phyloP scores from a whole-genome alignment of 257 asterid genomes.

The Thymus mandschuricus region DNA sequence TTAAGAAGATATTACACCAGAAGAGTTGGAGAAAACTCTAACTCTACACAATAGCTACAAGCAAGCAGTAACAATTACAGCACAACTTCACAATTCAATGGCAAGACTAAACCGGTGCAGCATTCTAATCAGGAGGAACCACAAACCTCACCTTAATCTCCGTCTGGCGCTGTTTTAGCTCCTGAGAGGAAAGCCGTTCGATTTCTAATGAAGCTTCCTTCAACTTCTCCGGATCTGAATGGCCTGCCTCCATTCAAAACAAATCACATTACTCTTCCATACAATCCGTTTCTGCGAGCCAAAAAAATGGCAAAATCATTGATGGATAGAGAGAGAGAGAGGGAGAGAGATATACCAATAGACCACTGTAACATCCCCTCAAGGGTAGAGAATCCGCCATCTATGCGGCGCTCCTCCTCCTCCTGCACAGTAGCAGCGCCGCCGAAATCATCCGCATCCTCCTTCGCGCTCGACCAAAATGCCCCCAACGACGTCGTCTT shows the following conservation, averaged over 20 bases:
- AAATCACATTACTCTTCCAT: not conserved
- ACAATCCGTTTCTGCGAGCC: not conserved
- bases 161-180: conserved; percentile 63
- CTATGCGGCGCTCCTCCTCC: conserved; percentile 47
- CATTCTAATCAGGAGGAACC: conserved; percentile 16
- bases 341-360: conserved; percentile 51
- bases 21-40: not conserved
- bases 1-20: conserved; percentile 6
- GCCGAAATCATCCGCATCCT: conserved; percentile 46
- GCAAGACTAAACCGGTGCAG: conserved; percentile 11
- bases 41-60: not conserved
- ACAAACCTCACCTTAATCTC: conserved; percentile 62
- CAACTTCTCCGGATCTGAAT: conserved; percentile 80
- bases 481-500: conserved; percentile 48
- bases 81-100: not conserved
- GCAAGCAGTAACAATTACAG: conserved; percentile 1
- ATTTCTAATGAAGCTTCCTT: conserved; percentile 58
- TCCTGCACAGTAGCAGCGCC: conserved; percentile 28
- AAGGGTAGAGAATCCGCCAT: conserved; percentile 88
- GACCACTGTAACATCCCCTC: conserved; percentile 95
- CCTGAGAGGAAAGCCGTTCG: conserved; percentile 68
- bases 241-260: conserved; percentile 50
- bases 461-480: conserved; percentile 54
- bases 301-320: not conserved
- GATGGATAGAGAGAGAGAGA: not conserved